Evolutionary conservation across 78 protist genomes (phyloP).

Genomic region (Acrasis kona): DNA sequence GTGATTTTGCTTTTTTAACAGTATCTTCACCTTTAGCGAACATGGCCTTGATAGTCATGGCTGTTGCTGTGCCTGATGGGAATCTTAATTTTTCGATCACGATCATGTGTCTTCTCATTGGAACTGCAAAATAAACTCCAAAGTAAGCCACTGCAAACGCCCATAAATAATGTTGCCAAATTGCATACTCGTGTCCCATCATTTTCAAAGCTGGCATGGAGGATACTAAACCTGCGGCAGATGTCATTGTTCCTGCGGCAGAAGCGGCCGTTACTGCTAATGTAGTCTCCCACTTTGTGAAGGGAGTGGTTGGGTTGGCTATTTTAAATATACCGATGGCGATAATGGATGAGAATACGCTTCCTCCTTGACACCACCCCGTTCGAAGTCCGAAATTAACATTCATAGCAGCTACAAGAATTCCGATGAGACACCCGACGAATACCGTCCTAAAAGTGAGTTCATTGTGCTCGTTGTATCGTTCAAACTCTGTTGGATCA

Average conservation of each 20-base stretch:
- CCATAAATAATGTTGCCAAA: constrained; percentile 28
- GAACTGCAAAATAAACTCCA: constrained; percentile 75
- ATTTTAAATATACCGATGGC: not conserved
- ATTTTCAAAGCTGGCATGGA: not conserved
- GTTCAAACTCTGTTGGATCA: too few species aligned
- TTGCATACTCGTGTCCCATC: not conserved
- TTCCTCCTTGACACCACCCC: not conserved
- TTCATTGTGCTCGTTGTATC: too few species aligned
- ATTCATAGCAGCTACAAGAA: not conserved
- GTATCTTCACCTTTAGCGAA: constrained; percentile 20
- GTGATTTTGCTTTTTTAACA: constrained; percentile 25
- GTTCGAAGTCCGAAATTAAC: not conserved
- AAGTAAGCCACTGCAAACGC: constrained; percentile 50
- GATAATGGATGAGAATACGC: not conserved
- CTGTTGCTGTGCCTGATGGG: constrained; percentile 80
- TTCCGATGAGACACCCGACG: not conserved
- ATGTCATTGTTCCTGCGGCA: not conserved
- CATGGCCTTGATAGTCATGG: constrained; percentile 42
- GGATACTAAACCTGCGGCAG: not conserved
- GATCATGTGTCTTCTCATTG: constrained; percentile 60
- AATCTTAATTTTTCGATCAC: constrained; percentile 63
- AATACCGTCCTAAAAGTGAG: too few species aligned
- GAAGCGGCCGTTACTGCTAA: not conserved
- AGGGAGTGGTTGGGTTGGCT: not conserved
- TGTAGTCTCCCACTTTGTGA: not conserved